Evolutionary conservation across 345 rosid species (phyloP).

Genomic region (Euphorbia lathyris): DNA sequence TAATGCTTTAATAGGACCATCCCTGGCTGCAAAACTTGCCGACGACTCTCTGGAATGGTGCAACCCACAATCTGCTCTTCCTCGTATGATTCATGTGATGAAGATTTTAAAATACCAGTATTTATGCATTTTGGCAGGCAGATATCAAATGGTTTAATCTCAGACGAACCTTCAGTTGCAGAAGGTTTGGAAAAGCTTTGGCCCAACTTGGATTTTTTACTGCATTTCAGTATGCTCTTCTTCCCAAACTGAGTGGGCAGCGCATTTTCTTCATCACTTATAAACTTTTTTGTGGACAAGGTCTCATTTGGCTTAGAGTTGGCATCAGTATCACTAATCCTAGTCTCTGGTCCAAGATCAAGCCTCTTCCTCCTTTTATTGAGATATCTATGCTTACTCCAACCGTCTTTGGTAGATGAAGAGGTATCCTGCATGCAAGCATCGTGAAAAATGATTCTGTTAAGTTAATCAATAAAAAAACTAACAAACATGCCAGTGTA

Average conservation of each 20-base stretch:
- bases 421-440: not conserved
- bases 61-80: not conserved
- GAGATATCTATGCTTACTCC: not conserved
- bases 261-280: slow-evolving; percentile 7
- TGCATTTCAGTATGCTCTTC: not conserved
- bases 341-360: slow-evolving; percentile 17
- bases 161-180: not conserved
- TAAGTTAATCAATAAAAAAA: not conserved
- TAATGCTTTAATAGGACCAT: slow-evolving; percentile 51
- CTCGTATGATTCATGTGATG: not conserved
- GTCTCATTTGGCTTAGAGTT: not conserved
- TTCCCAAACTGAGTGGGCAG: slow-evolving; percentile 12
- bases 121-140: slow-evolving; percentile 16
- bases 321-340: not conserved
- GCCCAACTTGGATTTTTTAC: not conserved
- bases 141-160: slow-evolving; percentile 32
- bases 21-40: slow-evolving; percentile 43
- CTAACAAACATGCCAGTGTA: not conserved
- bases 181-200: slow-evolving; percentile 1
- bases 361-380: slow-evolving; percentile 13
- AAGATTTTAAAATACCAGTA: not conserved
- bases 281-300: not conserved
- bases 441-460: not conserved
- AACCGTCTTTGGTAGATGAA: not conserved
- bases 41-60: not conserved